Conservation (phyloP, 2,329 filamentous ascomycete genomes). For the Trichoderma semiorbis region DNA sequence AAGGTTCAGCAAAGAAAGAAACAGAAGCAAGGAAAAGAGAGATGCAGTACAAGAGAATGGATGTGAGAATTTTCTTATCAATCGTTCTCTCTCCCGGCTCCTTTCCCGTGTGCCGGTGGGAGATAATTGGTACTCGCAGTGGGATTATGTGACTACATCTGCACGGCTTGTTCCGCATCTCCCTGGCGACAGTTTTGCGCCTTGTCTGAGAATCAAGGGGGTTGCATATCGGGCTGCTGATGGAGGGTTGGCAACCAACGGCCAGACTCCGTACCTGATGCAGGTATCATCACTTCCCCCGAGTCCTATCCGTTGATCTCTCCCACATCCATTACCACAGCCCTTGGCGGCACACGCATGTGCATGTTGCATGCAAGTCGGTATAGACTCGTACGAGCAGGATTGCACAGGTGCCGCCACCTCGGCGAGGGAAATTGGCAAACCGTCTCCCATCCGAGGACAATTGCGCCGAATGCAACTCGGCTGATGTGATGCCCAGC, state of each 20-base stretch:
- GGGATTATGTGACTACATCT: background rate
- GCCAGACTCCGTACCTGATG: background rate
- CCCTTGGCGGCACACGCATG: background rate
- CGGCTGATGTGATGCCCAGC: background rate
- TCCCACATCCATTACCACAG: too few relatives aligned
- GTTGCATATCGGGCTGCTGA: background rate
- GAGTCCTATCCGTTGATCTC: background rate
- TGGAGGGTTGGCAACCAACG: background rate
- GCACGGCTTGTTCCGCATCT: background rate
- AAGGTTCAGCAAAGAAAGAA: background rate
- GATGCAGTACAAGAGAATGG: background rate
- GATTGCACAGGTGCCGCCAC: constrained; percentile 8
- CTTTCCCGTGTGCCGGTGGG: background rate
- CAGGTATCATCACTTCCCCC: background rate
- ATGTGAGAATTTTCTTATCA: background rate
- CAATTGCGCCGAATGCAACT: background rate
- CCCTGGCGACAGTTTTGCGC: background rate
- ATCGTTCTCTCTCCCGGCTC: background rate
- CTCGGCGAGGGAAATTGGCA: background rate
- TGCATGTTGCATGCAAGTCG: background rate
- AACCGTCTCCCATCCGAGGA: background rate
- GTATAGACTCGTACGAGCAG: background rate
- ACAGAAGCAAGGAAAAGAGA: background rate
- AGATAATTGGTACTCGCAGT: background rate
- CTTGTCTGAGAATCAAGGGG: constrained; percentile 5